Evolutionary conservation across 2,329 filamentous ascomycete species (phyloP), one percentile per base, ranked within the genome.

Genomic region (Ophiostoma novo-ulmi): DNA sequence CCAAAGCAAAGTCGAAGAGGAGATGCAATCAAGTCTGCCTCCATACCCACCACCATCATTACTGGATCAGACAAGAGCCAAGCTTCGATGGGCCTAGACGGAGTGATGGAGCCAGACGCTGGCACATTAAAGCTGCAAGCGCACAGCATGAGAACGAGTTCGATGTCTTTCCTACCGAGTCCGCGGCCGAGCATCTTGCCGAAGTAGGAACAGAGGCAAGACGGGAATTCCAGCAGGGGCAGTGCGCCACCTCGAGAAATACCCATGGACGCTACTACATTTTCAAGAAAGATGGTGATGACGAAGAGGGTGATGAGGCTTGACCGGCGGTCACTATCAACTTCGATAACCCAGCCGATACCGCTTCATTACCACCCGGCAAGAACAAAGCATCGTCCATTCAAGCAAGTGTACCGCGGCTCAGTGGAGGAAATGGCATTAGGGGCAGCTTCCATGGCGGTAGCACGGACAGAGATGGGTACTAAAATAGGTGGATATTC

Each of bases 41-140:
- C 71, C 86, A 88, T 76, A 86, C 83, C 73, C 86, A 88, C 75
- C 85, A 88, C 75, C 86, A 88, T 77, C 86, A 88, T 79, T 88
- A 88, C 80, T 88, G 86, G 86, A 83, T 73, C 79, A 76, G 75
- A 3, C 69, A 71, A 11, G 72, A 76, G 72, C 70, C 75, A 8
- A 70, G 73, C 17, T 3, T 73, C 66, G 70, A 75, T 17, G 71
- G 73, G 58, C 70, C 68, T 71, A 61, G 55, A 48, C 39, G 38
- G 58, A 63, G 58, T 55, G 71, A 73, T 67, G 72, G 75, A 71
- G 72, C 74, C 70, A 67, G 71, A 63, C 20, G 36, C 58, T 69
- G 73, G 72, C 44, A 48, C 20, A 38, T 26, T 26, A 65, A 71
- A 14, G 26, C 68, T 38, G 67, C 70, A 69, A 67, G 52, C 14